phyloP scores from a whole-genome alignment of 2,329 filamentous ascomycete genomes.

The Thielaviopsis populi region DNA sequence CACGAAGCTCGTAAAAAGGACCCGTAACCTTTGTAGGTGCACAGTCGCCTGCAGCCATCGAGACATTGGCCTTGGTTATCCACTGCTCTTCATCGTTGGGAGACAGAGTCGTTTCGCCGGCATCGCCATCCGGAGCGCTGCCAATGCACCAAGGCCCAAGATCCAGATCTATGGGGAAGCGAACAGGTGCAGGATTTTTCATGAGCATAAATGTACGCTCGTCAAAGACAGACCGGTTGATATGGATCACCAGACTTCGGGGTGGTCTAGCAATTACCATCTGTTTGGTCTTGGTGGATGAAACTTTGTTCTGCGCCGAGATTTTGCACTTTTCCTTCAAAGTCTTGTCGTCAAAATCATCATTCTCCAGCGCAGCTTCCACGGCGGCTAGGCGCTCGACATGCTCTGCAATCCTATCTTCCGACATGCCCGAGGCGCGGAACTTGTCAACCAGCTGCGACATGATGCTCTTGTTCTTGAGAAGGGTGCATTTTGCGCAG shows the following conservation, averaged over 20 bases:
- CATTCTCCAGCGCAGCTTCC: slow-evolving; percentile 56
- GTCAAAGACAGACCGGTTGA: slow-evolving; percentile 86
- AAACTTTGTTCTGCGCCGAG: slow-evolving; percentile 50
- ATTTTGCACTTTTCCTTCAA: slow-evolving; percentile 50
- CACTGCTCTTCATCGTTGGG: slow-evolving; percentile 44
- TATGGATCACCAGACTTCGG: slow-evolving; percentile 65
- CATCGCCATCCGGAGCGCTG: slow-evolving; percentile 25
- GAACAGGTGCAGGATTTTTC: slow-evolving; percentile 71
- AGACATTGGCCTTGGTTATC: slow-evolving; percentile 50
- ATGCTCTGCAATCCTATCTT: slow-evolving; percentile 37
- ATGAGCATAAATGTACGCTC: slow-evolving; percentile 62
- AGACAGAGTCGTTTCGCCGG: background rate
- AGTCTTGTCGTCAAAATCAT: slow-evolving; percentile 62
- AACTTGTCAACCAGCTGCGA: slow-evolving; percentile 27
- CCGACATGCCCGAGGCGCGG: slow-evolving; percentile 22
- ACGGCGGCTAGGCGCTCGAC: slow-evolving; percentile 48
- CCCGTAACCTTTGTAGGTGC: slow-evolving; percentile 38
- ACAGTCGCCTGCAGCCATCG: slow-evolving; percentile 53
- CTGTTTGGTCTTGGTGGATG: slow-evolving; percentile 77
- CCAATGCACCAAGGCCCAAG: slow-evolving; percentile 76
- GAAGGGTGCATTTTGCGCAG: slow-evolving; percentile 77
- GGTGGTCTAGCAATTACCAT: slow-evolving; percentile 73
- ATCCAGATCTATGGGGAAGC: slow-evolving; percentile 60
- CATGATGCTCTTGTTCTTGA: slow-evolving; percentile 39
- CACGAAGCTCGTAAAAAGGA: slow-evolving; percentile 59